Conservation (phyloP, 2,329 filamentous ascomycete genomes). For the Diaporthe amygdali region DNA sequence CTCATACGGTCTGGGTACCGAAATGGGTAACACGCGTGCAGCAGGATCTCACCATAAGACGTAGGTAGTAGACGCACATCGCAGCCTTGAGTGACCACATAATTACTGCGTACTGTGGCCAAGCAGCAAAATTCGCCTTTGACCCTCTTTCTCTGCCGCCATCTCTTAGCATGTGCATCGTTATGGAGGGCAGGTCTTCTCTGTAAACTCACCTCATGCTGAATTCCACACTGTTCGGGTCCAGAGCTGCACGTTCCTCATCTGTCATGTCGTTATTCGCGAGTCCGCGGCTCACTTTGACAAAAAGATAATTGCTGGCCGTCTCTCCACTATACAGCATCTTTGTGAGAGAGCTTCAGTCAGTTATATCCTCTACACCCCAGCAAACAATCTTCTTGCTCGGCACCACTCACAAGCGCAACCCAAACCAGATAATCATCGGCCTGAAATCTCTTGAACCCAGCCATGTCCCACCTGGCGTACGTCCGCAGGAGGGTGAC, state of each 20-base stretch:
- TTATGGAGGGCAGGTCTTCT: background rate
- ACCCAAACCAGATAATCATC: conserved; percentile 44
- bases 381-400: background rate
- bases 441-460: conserved; percentile 35
- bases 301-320: conserved; percentile 52
- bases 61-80: conserved; percentile 59
- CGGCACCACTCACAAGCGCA: conserved; percentile 36
- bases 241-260: conserved; percentile 47
- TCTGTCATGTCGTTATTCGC: conserved; percentile 62
- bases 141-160: conserved; percentile 50
- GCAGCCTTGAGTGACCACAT: conserved; percentile 59
- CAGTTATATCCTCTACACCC: conserved; percentile 13
- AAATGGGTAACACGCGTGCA: background rate
- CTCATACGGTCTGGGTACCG: conserved; percentile 5
- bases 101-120: conserved; percentile 57
- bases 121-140: conserved; percentile 58
- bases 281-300: conserved; percentile 48
- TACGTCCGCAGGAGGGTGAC: conserved; percentile 43
- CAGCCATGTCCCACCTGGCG: conserved; percentile 38
- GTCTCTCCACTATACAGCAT: conserved; percentile 56
- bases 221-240: conserved; percentile 49
- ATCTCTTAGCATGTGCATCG: conserved; percentile 29
- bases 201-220: conserved; percentile 17
- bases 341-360: conserved; percentile 34
- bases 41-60: conserved; percentile 44